phyloP scores from a whole-genome alignment of 371 early-diverging fungal species.

The Syncephalastrum contaminatum region DNA sequence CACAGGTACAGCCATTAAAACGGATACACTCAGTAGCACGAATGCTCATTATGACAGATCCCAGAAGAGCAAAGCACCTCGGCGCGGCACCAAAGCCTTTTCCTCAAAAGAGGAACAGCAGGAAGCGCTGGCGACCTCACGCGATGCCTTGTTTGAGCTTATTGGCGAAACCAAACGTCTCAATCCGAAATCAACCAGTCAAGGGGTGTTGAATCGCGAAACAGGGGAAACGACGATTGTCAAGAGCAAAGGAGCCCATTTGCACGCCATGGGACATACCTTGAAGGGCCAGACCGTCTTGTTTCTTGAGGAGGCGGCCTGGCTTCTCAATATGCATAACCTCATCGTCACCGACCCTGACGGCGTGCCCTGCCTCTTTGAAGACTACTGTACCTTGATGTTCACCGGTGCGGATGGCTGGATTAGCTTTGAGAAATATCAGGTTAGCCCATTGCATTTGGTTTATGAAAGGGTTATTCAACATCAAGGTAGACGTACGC shows the following conservation, averaged over 20 bases:
- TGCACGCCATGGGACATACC: slow-evolving; percentile 18
- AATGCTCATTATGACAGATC: neutral
- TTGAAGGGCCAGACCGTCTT: slow-evolving; percentile 33
- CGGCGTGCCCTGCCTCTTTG: slow-evolving; percentile 4
- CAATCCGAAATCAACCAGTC: slow-evolving; percentile 8
- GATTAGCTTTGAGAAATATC: slow-evolving; percentile 40
- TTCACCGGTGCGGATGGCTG: slow-evolving; percentile 24
- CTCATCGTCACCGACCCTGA: slow-evolving; percentile 19
- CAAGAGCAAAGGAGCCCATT: slow-evolving; percentile 8
- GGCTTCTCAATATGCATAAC: slow-evolving; percentile 46
- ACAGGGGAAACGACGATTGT: slow-evolving; percentile 7
- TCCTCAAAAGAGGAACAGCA: slow-evolving; percentile 11
- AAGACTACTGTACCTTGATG: slow-evolving; percentile 25
- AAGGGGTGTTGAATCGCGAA: slow-evolving; percentile 5
- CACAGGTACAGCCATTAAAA: neutral
- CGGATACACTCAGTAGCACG: too few relatives aligned
- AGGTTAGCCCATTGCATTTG: slow-evolving; percentile 15
- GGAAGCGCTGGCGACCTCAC: slow-evolving; percentile 9
- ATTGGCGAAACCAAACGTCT: slow-evolving; percentile 10
- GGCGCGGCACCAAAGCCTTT: slow-evolving; percentile 12
- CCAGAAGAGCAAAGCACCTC: neutral
- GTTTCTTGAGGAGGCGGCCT: slow-evolving; percentile 55
- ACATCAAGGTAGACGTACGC: slow-evolving; percentile 30
- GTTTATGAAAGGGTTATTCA: neutral
- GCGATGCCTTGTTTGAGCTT: slow-evolving; percentile 24